Evolutionary conservation across 139 green algal genomes (phyloP).

Genomic region (Pseudopediastrum boryanum): DNA sequence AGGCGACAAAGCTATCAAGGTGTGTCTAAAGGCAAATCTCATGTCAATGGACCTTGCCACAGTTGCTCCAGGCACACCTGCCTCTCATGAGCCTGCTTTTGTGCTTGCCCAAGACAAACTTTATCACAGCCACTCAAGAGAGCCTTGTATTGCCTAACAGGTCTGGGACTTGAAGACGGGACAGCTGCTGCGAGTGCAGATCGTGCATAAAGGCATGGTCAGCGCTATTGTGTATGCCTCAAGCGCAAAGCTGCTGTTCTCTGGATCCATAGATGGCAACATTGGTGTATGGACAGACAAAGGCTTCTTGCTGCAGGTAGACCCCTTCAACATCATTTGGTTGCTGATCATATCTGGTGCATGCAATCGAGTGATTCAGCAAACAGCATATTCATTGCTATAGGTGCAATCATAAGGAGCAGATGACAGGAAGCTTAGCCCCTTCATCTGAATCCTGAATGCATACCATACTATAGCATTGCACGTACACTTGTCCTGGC

Average conservation of each 20-base stretch:
- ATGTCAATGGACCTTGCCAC: not conserved
- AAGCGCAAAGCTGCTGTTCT: conserved; percentile 64
- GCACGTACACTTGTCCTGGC: too few relatives aligned
- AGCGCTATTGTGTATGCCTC: conserved; percentile 63
- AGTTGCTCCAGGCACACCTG: not conserved
- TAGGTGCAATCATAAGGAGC: too few relatives aligned
- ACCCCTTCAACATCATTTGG: too few relatives aligned
- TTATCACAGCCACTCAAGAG: not conserved
- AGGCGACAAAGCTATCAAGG: conserved; percentile 69
- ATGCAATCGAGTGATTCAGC: too few relatives aligned
- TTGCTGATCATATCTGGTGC: too few relatives aligned
- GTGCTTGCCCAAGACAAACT: not conserved
- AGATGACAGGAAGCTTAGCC: too few relatives aligned
- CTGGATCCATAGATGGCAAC: conserved; percentile 68
- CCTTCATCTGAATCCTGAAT: too few relatives aligned
- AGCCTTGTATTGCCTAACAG: conserved; percentile 31
- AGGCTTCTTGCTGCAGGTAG: conserved; percentile 62
- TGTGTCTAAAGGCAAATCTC: not conserved
- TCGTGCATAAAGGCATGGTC: conserved; percentile 73
- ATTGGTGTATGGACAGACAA: conserved; percentile 74
- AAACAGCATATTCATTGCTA: too few relatives aligned
- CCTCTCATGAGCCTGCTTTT: not conserved
- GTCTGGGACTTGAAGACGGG: conserved; percentile 68
- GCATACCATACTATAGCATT: too few relatives aligned
- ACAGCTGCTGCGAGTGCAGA: conserved; percentile 57